phyloP scores from a whole-genome alignment of 2,329 filamentous ascomycete genomes.

The Epichloe brachyelytri region DNA sequence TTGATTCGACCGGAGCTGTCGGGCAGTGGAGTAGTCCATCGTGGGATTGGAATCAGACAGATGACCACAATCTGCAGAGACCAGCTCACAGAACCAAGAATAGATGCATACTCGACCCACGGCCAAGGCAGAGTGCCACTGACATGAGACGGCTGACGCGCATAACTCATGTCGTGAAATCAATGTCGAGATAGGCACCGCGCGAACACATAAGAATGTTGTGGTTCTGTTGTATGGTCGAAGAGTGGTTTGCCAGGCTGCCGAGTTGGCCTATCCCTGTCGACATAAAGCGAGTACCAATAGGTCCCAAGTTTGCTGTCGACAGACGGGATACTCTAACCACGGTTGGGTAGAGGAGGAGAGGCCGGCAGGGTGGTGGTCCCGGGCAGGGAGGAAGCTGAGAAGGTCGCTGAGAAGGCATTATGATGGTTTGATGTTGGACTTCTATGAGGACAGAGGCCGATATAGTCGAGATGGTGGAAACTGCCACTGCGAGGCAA shows the following conservation, averaged over 20 bases:
- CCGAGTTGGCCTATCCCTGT: not conserved
- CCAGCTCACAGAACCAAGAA: conserved; percentile 5
- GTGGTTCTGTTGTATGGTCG: not conserved
- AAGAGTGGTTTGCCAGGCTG: not conserved
- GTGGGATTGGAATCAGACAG: conserved; percentile 5
- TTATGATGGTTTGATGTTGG: conserved; percentile 17
- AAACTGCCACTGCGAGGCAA: too few species aligned
- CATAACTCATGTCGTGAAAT: conserved; percentile 3
- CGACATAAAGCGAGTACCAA: not conserved
- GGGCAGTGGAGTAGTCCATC: conserved; percentile 4
- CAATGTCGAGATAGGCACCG: not conserved
- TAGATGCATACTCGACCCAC: conserved; percentile 9
- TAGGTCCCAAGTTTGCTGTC: not conserved
- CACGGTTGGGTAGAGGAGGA: conserved; percentile 53
- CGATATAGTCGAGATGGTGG: not conserved
- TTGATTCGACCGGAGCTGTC: conserved; percentile 6
- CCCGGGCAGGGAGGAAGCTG: conserved; percentile 56
- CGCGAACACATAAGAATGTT: conserved; percentile 2
- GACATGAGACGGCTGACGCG: conserved; percentile 6
- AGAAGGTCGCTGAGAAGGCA: conserved; percentile 49
- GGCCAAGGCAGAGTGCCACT: not conserved
- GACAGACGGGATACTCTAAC: conserved; percentile 21
- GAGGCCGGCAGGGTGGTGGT: conserved; percentile 50
- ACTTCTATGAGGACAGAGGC: not conserved
- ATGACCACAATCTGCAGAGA: conserved; percentile 7